Evolutionary conservation across 306 rosid species (phyloP).

Genomic region (Medicago arabica): DNA sequence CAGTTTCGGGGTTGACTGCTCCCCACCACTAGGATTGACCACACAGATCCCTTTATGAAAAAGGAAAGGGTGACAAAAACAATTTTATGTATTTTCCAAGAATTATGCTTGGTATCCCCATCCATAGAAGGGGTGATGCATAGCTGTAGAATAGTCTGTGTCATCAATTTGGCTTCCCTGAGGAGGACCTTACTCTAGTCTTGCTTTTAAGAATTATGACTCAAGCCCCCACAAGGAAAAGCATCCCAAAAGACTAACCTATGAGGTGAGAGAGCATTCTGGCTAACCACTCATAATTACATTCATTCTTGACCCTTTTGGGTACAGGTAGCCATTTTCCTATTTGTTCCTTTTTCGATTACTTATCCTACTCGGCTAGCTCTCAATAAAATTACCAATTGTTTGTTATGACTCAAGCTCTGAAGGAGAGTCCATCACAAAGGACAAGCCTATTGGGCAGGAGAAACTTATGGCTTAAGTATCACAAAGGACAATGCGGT

Average conservation of each 20-base stretch:
- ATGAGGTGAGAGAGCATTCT: background rate
- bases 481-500: background rate
- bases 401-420: background rate
- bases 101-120: too few species aligned
- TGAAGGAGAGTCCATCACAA: background rate
- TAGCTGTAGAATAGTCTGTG: slow-evolving; percentile 8
- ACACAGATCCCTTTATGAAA: background rate
- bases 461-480: background rate
- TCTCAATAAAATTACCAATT: background rate
- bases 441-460: background rate
- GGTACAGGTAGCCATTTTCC: background rate
- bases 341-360: background rate
- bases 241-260: background rate
- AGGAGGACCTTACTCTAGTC: background rate
- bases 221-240: background rate
- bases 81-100: too few species aligned
- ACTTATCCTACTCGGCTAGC: background rate
- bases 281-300: background rate
- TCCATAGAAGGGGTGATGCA: background rate
- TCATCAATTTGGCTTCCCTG: background rate
- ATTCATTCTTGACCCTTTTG: background rate
- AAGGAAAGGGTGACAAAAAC: too few species aligned
- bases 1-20: background rate
- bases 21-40: background rate
- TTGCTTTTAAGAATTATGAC: background rate